Conservation (phyloP, 768 basidiomycete genomes). For the Podaxis sp. region DNA sequence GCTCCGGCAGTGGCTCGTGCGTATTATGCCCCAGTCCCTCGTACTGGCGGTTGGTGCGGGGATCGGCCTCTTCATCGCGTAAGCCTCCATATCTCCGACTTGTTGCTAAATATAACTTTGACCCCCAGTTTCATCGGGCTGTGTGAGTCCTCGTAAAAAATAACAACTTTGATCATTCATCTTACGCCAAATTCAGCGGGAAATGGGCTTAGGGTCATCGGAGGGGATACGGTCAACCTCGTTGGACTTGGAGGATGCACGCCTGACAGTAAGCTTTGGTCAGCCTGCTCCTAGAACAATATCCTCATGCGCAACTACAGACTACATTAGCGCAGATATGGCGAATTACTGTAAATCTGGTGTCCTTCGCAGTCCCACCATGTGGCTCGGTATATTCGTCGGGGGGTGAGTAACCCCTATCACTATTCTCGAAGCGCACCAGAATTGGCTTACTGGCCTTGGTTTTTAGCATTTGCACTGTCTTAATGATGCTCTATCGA, state of each 20-base stretch:
- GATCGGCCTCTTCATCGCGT: slow-evolving; percentile 87
- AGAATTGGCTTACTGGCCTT: neutral
- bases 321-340: slow-evolving; percentile 41
- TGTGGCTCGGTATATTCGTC: slow-evolving; percentile 86
- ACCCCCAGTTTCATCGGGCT: slow-evolving; percentile 65
- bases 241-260: slow-evolving; percentile 77
- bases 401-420: slow-evolving; percentile 54
- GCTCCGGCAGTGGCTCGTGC: slow-evolving; percentile 84
- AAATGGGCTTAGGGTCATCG: slow-evolving; percentile 69
- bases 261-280: slow-evolving; percentile 34
- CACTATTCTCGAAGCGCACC: neutral
- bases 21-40: slow-evolving; percentile 85
- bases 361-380: slow-evolving; percentile 68
- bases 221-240: slow-evolving; percentile 64
- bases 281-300: neutral
- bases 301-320: slow-evolving; percentile 16
- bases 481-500: slow-evolving; percentile 80
- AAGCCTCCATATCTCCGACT: slow-evolving; percentile 23
- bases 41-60: slow-evolving; percentile 83
- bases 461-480: slow-evolving; percentile 56
- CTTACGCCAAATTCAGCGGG: slow-evolving; percentile 36
- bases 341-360: slow-evolving; percentile 57
- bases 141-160: slow-evolving; percentile 33
- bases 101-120: slow-evolving; percentile 8
- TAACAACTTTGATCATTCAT: neutral